Base-by-base conservation (phyloP, 1,284 basidiomycete genomes). In the Ceratobasidium sp. region DNA sequence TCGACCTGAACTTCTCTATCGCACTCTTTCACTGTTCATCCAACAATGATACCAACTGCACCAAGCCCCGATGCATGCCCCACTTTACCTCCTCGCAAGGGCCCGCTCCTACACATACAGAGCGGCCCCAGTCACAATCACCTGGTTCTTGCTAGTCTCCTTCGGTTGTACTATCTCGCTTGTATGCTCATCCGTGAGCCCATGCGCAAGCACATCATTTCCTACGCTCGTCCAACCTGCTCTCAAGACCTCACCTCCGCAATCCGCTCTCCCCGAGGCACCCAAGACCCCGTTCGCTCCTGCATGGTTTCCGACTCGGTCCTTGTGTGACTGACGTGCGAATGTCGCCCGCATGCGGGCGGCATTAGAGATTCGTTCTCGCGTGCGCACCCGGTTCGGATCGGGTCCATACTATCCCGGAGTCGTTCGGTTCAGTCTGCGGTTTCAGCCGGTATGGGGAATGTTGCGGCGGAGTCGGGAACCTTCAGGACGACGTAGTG, bases 351-450 rank as follows among this genome's bases (percentile, higher is more conserved):
- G 62, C 44, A 44, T 23, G 62, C 62, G 62, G 62, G 52, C 39
- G 62, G 52, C 52, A 66, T 66, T 66, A 66, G 62, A 66, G 62
- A 66, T 66, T 66, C 52, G 62, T 66, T 66, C 62, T 66, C 62
- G 52, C 49, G 62, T 66, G n/a, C 62, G 62, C 52, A 54, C 62
- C 44, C 39, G 62, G 62, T 47, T 66, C 62, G 62, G 62, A 19
- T 13, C 30, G 29, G 29, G 52, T 14, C 39, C 13, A 54, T 23
- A 50, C 41, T 27, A 56, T 50, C 11, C 62, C 62, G 62, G 50
- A 54, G 52, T 56, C 47, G 62, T 39, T 50, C 62, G 52, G 62
- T 14, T 7, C 47, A 21, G 47, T 50, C 62, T 54, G 62, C 62
- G 54, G 13, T 56, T 25, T 49, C 49, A 54, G 27, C 19, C 46